Evolutionary conservation across 2,329 filamentous ascomycete genomes (phyloP).

Genomic region (Stachybotrys elegans): DNA sequence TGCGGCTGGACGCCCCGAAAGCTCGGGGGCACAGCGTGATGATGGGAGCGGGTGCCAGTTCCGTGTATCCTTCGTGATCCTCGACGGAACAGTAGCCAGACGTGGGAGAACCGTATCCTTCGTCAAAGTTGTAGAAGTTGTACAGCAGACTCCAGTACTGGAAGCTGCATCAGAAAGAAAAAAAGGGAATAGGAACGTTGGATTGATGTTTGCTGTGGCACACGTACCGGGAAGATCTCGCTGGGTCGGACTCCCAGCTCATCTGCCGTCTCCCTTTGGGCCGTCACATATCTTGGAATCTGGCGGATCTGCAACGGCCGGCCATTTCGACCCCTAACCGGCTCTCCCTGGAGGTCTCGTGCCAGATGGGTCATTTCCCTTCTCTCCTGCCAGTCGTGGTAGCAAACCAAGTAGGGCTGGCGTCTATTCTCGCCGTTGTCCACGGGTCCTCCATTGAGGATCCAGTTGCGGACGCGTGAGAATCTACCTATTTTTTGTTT

Average conservation of each 20-base stretch:
- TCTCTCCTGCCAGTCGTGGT: background rate
- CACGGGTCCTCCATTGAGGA: background rate
- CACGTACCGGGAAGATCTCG: background rate
- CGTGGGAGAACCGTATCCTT: background rate
- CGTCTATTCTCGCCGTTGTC: background rate
- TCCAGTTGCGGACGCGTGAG: background rate
- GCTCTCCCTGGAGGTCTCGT: background rate
- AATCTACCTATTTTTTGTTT: background rate
- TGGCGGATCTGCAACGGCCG: background rate
- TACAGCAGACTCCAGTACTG: background rate
- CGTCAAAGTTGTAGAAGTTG: background rate
- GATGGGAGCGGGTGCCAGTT: background rate
- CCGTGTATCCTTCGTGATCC: background rate
- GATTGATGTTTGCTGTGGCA: background rate
- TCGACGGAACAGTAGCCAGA: background rate
- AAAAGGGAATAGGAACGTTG: no score
- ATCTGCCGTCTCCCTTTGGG: background rate
- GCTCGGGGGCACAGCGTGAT: background rate
- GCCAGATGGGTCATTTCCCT: background rate
- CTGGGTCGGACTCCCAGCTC: background rate
- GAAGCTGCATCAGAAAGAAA: no score
- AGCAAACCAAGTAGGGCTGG: background rate
- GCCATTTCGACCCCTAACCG: background rate
- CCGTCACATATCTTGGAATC: background rate
- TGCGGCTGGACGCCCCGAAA: background rate